Evolutionary conservation across 257 asterid species (phyloP), one percentile per base, ranked within the genome.

Genomic region (Fraxinus cuspidata): DNA sequence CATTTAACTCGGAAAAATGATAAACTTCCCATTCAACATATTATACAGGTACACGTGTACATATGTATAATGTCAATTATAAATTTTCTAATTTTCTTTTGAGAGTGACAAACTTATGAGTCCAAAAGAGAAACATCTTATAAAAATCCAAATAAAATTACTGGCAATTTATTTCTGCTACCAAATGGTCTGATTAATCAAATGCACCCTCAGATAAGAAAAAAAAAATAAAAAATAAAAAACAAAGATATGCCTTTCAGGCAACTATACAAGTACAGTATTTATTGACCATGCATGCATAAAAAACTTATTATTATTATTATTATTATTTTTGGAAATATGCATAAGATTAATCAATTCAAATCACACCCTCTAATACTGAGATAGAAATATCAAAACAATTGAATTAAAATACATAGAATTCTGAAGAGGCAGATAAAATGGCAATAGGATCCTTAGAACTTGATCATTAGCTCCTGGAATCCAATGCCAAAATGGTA

Each of bases 401-500:
- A 70, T 34, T n/a, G 8, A 75, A 27, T 70, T 13, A 60, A 74
- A 40, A 42, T 40, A 42, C 18, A 76, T 10, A 70, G 44, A 7
- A 72, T 53, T 58, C 18, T 73, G 29, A 25, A 44, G 27, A 66
- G 66, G 74, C n/a, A n/a, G 42, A 60, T 21, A 4, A 29, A 16
- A 51, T 19, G 49, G 78, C 25, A 23, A 23, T 19, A 13, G 68
- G 31, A 27, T 23, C 28, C 49, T 3, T 12, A 16, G 42, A 23
- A 66, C 0, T 19, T 19, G 64, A 53, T 63, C 18, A 74, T 83
- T 74, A 88, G 81, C 84, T 77, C 88, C 70, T 87, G 12, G 88
- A 81, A 19, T 89, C 94, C 85, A 86, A 68, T 28, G 83, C 86
- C 79, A 89, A 21, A 2, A 91, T 72, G 51, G 90, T 71, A 83